These are phyloP conservation scores for Artomyces pyxidatus DNA, from an alignment of 768 basidiomycete species.

Conservation along the genomic window DNA sequence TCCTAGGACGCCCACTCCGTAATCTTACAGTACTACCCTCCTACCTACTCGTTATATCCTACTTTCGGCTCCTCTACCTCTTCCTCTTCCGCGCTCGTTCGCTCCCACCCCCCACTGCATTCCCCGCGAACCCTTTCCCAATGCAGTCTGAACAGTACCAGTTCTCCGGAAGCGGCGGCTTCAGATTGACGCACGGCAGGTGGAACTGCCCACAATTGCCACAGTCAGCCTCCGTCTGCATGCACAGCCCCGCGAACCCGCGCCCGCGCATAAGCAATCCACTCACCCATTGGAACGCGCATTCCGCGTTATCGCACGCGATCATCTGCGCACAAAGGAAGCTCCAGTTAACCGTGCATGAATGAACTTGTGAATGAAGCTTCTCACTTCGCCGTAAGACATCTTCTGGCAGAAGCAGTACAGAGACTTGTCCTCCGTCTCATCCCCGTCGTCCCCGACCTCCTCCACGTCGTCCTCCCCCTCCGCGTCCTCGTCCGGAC, in stretches of 20 bases:
- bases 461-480: background rate
- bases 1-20: too few relatives aligned
- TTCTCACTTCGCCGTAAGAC: constrained; percentile 50
- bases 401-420: constrained; percentile 60
- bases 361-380: too few relatives aligned
- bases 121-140: constrained; percentile 11
- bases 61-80: constrained; percentile 24
- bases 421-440: constrained; percentile 46
- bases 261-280: background rate
- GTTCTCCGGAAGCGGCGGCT: constrained; percentile 44
- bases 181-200: constrained; percentile 50
- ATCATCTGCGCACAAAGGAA: constrained; percentile 11
- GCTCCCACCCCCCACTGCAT: constrained; percentile 4
- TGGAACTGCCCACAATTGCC: constrained; percentile 40
- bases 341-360: too few relatives aligned
- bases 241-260: background rate
- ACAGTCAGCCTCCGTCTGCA: background rate
- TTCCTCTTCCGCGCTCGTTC: constrained; percentile 16
- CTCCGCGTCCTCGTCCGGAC: background rate
- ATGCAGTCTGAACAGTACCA: constrained; percentile 55
- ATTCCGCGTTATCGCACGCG: constrained; percentile 14
- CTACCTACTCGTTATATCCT: too few relatives aligned
- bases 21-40: too few relatives aligned
- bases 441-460: constrained; percentile 17
- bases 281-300: constrained; percentile 16